Conservation (phyloP, 345 rosid genomes). For the Microcos paniculata region DNA sequence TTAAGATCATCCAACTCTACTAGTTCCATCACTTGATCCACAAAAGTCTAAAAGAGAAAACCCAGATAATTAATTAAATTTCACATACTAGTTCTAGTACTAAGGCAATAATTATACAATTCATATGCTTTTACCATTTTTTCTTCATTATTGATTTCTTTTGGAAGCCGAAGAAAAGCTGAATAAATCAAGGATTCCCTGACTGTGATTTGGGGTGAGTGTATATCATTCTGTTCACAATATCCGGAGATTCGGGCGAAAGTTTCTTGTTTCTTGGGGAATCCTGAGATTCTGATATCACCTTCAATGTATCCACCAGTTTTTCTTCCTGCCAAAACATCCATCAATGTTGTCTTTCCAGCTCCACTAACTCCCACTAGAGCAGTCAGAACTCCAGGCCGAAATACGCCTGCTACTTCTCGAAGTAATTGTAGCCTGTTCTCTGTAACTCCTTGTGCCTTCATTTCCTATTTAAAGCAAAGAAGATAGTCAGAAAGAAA, state of each 20-base stretch:
- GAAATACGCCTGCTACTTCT: slow-evolving; percentile 77
- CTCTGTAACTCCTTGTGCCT: slow-evolving; percentile 65
- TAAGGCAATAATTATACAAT: not conserved
- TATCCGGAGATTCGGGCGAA: slow-evolving; percentile 40
- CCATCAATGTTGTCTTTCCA: slow-evolving; percentile 95
- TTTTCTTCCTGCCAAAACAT: slow-evolving; percentile 90
- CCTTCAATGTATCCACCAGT: slow-evolving; percentile 91
- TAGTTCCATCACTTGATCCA: no score
- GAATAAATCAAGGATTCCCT: slow-evolving; percentile 78
- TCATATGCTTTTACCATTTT: slow-evolving; percentile 52
- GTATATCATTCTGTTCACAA: no score
- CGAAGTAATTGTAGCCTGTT: slow-evolving; percentile 70
- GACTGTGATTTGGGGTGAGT: slow-evolving; percentile 69
- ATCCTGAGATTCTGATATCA: slow-evolving; percentile 84
- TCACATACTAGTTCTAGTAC: no score
- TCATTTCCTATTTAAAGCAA: slow-evolving; percentile 67
- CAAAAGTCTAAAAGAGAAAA: no score
- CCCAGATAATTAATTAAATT: no score
- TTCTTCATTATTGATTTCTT: slow-evolving; percentile 64
- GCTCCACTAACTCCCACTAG: slow-evolving; percentile 97
- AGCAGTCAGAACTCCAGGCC: slow-evolving; percentile 90
- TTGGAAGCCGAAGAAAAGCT: slow-evolving; percentile 76
- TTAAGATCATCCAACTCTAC: no score
- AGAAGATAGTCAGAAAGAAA: not conserved
- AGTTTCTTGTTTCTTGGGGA: slow-evolving; percentile 77